phyloP scores from a whole-genome alignment of 495 filamentous ascomycete genomes.

The Penicillium macrosclerotiorum region DNA sequence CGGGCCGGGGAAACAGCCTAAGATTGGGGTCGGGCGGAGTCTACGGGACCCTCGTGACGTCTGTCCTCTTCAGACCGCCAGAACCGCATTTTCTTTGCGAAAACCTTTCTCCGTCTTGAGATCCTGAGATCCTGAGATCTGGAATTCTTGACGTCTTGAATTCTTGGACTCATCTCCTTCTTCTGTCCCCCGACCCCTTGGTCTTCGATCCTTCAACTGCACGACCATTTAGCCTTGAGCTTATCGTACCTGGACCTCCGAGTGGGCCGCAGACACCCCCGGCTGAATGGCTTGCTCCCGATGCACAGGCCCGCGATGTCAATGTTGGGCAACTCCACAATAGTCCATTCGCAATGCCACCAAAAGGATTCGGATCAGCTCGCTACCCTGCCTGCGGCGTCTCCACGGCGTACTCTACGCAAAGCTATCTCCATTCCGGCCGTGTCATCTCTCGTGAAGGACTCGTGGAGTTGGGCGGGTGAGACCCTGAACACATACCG shows the following conservation, averaged over 20 bases:
- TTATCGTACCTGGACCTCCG: not conserved
- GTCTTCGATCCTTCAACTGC: not conserved
- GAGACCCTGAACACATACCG: conserved; percentile 48
- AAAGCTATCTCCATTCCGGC: conserved; percentile 33
- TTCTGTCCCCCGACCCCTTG: not conserved
- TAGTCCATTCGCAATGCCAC: conserved; percentile 31
- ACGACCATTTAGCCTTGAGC: too few species aligned
- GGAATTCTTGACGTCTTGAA: too few species aligned
- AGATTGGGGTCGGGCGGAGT: conserved; percentile 14
- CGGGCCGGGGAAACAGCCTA: conserved; percentile 2
- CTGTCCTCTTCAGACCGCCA: conserved; percentile 22
- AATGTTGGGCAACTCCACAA: conserved; percentile 33
- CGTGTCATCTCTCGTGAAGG: conserved; percentile 36
- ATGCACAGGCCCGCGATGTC: conserved; percentile 34
- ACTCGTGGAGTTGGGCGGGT: conserved; percentile 42
- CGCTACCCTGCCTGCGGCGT: not conserved
- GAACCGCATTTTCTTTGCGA: not conserved
- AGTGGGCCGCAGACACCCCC: conserved; percentile 13
- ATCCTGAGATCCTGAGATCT: too few species aligned
- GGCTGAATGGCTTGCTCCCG: conserved; percentile 26
- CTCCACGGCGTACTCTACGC: conserved; percentile 19
- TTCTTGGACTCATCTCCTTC: not conserved
- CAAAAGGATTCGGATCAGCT: conserved; percentile 15
- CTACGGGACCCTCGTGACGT: conserved; percentile 22
- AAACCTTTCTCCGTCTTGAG: too few species aligned